Percentiles rank a stretch among this genome's conserved stretches.
Conservation (phyloP, 306 rosid species). For the Urtica urens region DNA sequence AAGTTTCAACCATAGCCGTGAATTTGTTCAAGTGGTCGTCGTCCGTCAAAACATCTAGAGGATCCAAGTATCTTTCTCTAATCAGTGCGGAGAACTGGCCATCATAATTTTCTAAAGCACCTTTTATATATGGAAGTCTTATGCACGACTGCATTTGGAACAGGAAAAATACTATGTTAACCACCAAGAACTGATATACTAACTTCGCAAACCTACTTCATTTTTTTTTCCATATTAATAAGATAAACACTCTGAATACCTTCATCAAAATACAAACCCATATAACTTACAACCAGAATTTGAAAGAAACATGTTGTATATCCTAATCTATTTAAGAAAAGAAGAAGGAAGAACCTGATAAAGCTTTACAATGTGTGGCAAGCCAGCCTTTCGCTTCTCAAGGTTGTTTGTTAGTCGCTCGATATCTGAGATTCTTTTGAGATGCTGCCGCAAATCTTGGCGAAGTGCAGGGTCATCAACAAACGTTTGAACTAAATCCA, state of each 20-base stretch:
- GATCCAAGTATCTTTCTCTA: conserved; percentile 51
- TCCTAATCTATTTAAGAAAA: conserved; percentile 1
- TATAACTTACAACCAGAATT: too few relatives aligned
- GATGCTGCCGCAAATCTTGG: conserved; percentile 83
- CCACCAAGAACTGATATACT: conserved; percentile 9
- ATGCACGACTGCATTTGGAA: conserved; percentile 67
- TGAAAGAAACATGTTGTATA: too few relatives aligned
- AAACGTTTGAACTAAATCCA: conserved; percentile 87
- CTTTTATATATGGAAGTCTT: conserved; percentile 69
- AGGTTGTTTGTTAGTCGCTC: conserved; percentile 70
- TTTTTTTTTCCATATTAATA: too few relatives aligned
- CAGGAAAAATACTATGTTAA: too few relatives aligned
- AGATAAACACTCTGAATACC: too few relatives aligned
- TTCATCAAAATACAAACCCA: too few relatives aligned
- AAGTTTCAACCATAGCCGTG: conserved; percentile 66
- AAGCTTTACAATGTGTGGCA: conserved; percentile 86
- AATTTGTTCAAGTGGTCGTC: conserved; percentile 66
- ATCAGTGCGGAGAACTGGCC: conserved; percentile 68
- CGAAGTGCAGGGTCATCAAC: conserved; percentile 76
- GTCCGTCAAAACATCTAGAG: conserved; percentile 63
- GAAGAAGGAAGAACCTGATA: conserved; percentile 56
- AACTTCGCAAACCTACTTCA: too few relatives aligned
- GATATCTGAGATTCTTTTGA: conserved; percentile 80
- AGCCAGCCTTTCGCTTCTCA: conserved; percentile 74
- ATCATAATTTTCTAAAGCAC: conserved; percentile 49